phyloP scores from a whole-genome alignment of 2,329 filamentous ascomycete species.

The Penicillium occitanis region DNA sequence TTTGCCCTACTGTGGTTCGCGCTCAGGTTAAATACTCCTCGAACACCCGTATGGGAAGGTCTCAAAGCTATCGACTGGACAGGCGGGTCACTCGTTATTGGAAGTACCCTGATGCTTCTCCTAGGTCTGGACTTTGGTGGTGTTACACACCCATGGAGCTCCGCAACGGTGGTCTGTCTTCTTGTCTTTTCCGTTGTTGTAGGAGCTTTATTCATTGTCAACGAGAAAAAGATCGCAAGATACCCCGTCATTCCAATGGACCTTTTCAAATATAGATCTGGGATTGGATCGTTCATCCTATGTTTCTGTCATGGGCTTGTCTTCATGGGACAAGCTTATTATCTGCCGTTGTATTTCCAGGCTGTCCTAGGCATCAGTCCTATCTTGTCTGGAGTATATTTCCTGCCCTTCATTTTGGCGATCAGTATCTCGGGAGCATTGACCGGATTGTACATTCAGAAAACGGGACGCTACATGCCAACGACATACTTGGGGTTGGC shows the following conservation, averaged over 20 bases:
- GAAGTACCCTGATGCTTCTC: conserved; percentile 76
- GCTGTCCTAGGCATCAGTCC: conserved; percentile 62
- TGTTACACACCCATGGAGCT: conserved; percentile 67
- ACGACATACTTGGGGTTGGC: conserved; percentile 56
- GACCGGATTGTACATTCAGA: conserved; percentile 66
- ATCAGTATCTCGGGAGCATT: conserved; percentile 58
- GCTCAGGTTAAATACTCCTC: conserved; percentile 57
- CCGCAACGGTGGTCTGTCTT: conserved; percentile 68
- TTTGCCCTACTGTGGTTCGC: conserved; percentile 57
- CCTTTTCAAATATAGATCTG: conserved; percentile 62
- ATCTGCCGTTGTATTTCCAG: conserved; percentile 75
- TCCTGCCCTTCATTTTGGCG: conserved; percentile 64
- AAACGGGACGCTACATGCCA: conserved; percentile 59
- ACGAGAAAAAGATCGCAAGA: conserved; percentile 66
- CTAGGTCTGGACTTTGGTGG: conserved; percentile 79
- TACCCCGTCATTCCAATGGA: conserved; percentile 70
- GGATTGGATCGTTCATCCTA: conserved; percentile 60
- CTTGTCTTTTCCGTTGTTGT: conserved; percentile 66
- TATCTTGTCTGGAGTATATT: conserved; percentile 65
- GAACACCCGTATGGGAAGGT: conserved; percentile 53
- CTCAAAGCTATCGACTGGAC: conserved; percentile 61
- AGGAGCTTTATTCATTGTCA: conserved; percentile 63
- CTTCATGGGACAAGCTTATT: conserved; percentile 70
- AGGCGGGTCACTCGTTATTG: conserved; percentile 60
- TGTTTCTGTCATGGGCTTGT: conserved; percentile 68